phyloP scores from a whole-genome alignment of 208 protist species.

The Angomonas desouzai region DNA sequence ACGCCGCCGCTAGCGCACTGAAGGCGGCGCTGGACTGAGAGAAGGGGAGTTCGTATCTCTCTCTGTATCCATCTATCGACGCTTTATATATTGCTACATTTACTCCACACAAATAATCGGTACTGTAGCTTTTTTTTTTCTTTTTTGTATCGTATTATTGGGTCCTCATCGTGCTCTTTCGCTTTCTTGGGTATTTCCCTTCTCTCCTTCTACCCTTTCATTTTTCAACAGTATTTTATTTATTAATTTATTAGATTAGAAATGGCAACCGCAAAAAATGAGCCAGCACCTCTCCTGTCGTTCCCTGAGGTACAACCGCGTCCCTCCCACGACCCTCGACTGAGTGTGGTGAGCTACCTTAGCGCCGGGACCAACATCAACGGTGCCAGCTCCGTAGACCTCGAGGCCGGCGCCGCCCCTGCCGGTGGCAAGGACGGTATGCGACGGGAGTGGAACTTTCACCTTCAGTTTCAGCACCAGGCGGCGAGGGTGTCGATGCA shows the following conservation, averaged over 20 bases:
- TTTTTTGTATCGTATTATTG: slow-evolving; percentile 1
- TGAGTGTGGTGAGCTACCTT: slow-evolving; percentile 1
- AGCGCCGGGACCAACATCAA: neutral
- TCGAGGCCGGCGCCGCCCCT: neutral
- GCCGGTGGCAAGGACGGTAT: slow-evolving; percentile 41
- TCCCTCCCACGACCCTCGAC: neutral
- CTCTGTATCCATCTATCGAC: too few species aligned
- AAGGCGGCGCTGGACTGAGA: slow-evolving; percentile 17
- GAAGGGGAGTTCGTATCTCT: too few species aligned
- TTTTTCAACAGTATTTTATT: neutral
- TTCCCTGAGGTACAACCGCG: neutral
- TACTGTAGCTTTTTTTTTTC: slow-evolving; percentile 12
- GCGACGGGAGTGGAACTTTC: slow-evolving; percentile 88
- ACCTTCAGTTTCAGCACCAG: slow-evolving; percentile 62
- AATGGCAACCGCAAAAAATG: neutral
- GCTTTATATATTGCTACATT: neutral
- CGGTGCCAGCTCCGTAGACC: neutral
- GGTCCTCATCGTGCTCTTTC: too few species aligned
- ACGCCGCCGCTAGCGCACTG: slow-evolving; percentile 25
- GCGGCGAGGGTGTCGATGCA: slow-evolving; percentile 62
- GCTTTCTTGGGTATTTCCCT: neutral
- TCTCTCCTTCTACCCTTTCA: neutral
- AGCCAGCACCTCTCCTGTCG: neutral
- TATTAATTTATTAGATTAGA: too few species aligned
- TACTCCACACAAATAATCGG: slow-evolving; percentile 4